phyloP scores from a whole-genome alignment of 139 green algal species.

The Zygnema circumcarinatum region DNA sequence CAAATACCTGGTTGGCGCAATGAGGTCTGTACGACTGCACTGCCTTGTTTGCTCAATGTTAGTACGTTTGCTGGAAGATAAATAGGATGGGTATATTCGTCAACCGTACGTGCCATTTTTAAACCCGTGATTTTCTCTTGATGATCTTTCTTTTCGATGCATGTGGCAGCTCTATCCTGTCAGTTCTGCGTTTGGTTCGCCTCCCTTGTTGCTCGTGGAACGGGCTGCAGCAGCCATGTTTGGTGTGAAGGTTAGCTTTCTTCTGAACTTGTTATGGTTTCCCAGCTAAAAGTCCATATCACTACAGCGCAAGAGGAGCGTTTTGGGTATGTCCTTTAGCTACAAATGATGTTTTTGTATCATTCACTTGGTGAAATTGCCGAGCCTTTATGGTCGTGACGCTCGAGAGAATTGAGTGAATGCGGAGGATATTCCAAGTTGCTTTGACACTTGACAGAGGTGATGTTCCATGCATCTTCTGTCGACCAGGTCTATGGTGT shows the following conservation, averaged over 20 bases:
- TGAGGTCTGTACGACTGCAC: constrained; percentile 65
- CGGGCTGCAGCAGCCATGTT: constrained; percentile 84
- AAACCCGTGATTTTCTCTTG: too few relatives aligned
- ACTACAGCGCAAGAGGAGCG: neutral
- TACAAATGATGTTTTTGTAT: too few relatives aligned
- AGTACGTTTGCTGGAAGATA: neutral
- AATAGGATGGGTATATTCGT: too few relatives aligned
- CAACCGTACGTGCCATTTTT: too few relatives aligned
- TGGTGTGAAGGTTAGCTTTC: constrained; percentile 71
- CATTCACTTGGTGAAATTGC: too few relatives aligned
- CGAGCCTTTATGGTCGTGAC: too few relatives aligned
- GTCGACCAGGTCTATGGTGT: constrained; percentile 80
- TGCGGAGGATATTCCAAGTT: too few relatives aligned
- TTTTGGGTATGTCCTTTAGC: neutral
- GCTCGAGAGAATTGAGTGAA: too few relatives aligned
- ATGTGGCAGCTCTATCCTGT: constrained; percentile 84
- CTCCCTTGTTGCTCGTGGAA: constrained; percentile 83
- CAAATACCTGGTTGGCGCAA: constrained; percentile 86
- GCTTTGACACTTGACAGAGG: too few relatives aligned
- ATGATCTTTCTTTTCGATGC: neutral
- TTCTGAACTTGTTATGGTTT: neutral
- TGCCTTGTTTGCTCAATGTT: neutral
- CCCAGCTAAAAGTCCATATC: neutral
- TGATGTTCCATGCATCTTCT: too few relatives aligned
- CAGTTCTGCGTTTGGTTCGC: constrained; percentile 66